phyloP scores from a whole-genome alignment of 352 stramenopile species.

The Phytophthora colocasiae region DNA sequence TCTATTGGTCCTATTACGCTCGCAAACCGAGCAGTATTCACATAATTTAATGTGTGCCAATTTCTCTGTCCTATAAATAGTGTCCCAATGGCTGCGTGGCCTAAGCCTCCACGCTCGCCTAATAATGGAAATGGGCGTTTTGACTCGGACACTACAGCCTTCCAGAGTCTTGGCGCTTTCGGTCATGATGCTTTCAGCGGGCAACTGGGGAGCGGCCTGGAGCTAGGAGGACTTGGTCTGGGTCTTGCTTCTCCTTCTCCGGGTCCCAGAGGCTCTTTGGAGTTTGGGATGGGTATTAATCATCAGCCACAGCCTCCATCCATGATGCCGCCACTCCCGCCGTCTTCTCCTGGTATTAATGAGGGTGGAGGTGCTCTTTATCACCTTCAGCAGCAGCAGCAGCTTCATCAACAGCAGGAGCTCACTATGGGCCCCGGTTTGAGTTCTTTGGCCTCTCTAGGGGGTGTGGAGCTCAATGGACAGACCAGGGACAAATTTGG shows the following conservation, averaged over 20 bases:
- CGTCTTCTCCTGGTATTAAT: constrained; percentile 22
- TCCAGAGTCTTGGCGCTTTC: constrained; percentile 32
- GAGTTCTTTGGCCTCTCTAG: constrained; percentile 28
- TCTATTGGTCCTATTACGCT: not conserved
- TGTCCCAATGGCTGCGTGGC: constrained; percentile 43
- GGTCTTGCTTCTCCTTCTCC: constrained; percentile 14
- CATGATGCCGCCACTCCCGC: constrained; percentile 28
- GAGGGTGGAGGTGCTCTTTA: constrained; percentile 35
- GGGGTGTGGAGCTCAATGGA: constrained; percentile 25
- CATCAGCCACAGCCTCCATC: constrained; percentile 21
- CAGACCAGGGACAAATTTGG: constrained; percentile 23
- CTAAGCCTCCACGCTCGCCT: constrained; percentile 35
- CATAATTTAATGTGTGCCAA: constrained; percentile 8
- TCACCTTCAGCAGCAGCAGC: constrained; percentile 56
- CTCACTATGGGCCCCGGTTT: constrained; percentile 15
- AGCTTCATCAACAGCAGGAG: constrained; percentile 46
- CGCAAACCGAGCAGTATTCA: not conserved
- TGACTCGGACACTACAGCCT: constrained; percentile 25
- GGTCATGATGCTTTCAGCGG: constrained; percentile 28
- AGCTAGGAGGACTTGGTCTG: constrained; percentile 27
- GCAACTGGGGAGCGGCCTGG: constrained; percentile 16
- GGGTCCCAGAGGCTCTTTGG: constrained; percentile 10
- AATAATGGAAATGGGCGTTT: constrained; percentile 23
- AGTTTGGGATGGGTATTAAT: constrained; percentile 15
- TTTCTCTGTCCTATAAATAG: constrained; percentile 31